Percentiles rank a stretch among this genome's conserved stretches.
Conservation (phyloP, 306 rosid species). For the Cucumis melo region DNA sequence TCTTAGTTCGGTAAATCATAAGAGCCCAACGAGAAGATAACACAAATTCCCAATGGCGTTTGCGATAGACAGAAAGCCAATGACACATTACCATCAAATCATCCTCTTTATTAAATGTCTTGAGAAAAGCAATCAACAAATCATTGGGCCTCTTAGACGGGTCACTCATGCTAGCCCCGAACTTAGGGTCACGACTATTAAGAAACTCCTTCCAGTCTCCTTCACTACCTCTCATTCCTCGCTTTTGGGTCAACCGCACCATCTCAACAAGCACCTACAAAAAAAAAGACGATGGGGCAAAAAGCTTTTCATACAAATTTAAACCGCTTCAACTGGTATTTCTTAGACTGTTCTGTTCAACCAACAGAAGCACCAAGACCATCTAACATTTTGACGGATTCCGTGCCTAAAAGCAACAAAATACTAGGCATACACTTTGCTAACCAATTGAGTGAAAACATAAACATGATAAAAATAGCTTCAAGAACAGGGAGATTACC, state of each 20-base stretch:
- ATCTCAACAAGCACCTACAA: conserved; percentile 58
- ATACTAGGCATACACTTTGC: not conserved
- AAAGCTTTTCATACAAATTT: not conserved
- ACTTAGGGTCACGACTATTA: conserved; percentile 30
- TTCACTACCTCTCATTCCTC: conserved; percentile 43
- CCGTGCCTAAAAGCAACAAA: not conserved
- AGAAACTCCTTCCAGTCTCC: conserved; percentile 85
- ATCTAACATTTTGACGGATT: not conserved
- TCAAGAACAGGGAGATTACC: conserved; percentile 11
- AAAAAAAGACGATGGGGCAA: not conserved
- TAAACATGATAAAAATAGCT: not conserved
- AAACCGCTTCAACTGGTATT: not conserved
- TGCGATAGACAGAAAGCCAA: not conserved
- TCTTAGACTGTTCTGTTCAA: not conserved
- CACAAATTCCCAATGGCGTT: not conserved
- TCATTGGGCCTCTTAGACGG: conserved; percentile 55
- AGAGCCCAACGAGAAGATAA: not conserved
- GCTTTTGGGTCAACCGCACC: conserved; percentile 52
- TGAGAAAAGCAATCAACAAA: conserved; percentile 45
- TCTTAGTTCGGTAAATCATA: not conserved
- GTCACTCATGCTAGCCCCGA: conserved; percentile 62
- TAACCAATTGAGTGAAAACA: not conserved
- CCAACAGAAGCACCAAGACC: not conserved
- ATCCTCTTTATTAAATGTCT: conserved; percentile 38
- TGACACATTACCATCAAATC: conserved; percentile 38